These are phyloP conservation scores for Prunus armeniaca DNA, from an alignment of 306 rosid species.

Conservation along the genomic window DNA sequence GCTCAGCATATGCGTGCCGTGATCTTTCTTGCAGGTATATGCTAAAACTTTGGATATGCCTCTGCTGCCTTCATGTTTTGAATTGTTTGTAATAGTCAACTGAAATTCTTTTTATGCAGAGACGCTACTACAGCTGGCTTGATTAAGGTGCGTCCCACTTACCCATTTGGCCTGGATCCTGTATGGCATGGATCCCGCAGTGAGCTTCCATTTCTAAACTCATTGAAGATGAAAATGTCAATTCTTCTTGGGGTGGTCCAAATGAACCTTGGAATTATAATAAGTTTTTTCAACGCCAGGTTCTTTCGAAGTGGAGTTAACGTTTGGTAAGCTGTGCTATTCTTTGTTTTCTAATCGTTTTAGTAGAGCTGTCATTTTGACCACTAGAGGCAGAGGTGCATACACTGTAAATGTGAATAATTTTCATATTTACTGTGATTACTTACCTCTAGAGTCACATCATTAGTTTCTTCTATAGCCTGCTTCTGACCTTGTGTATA, in stretches of 20 bases:
- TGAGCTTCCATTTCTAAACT: conserved; percentile 95
- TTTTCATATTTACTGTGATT: conserved; percentile 2
- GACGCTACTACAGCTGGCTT: conserved; percentile 82
- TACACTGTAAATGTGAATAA: background rate
- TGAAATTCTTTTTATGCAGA: conserved; percentile 35
- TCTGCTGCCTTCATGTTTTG: conserved; percentile 10
- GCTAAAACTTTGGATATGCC: conserved; percentile 11
- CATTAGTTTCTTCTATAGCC: background rate
- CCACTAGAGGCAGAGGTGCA: background rate
- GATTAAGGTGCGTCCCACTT: conserved; percentile 69
- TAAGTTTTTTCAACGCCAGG: conserved; percentile 80
- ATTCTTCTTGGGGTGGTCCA: conserved; percentile 94
- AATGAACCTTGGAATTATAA: conserved; percentile 92
- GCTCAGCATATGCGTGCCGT: conserved; percentile 87
- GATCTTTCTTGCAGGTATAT: conserved; percentile 83
- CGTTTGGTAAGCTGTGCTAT: conserved; percentile 58
- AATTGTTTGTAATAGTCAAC: background rate
- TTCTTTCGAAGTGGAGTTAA: conserved; percentile 68
- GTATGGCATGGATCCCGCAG: conserved; percentile 93
- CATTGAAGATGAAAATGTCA: conserved; percentile 98
- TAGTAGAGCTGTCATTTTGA: background rate
- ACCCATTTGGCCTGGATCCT: conserved; percentile 98
- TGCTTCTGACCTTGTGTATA: background rate
- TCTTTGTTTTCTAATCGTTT: background rate
- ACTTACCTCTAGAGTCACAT: conserved; percentile 15